Evolutionary conservation across 768 basidiomycete species (phyloP), one percentile per base, ranked within the genome.

Genomic region (Collybiopsis confluens): DNA sequence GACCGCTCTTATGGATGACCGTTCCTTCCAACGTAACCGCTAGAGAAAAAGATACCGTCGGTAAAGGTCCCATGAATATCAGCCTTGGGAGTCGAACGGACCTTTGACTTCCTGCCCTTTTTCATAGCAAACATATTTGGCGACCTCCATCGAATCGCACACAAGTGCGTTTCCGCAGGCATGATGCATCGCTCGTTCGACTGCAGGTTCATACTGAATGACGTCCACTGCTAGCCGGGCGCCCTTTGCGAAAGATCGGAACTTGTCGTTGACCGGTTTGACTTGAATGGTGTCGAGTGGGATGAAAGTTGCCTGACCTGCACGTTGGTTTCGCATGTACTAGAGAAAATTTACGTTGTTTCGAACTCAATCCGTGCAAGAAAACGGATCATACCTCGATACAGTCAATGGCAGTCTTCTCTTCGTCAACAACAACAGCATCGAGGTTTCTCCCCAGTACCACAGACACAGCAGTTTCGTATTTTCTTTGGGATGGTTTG

Each of bases 11-110:
- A 69, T 99, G 97, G 44, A 99, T 98, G 56, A 99, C 75, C 2
- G 95, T 98, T 1, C 97, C 97, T 41, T 98, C 95, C 40, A 99
- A 74, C 0, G 97, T 97, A 20, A 99, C 97, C 56, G 95, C 97
- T 95, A 54, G 1, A 41, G 26, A 18, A 33, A 11, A 10, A 8
- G 3, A 43, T 23, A 36, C 10, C n/a, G 13, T 46, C 33, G 18
- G 20, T 30, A 46, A 20, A 40, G n/a, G 38, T 16, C 9, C 21
- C 21, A 21, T 5, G 15, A 15, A 45, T 28, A 11, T 7, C 7
- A 45, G 24, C 6, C 20, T 6, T 24, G n/a, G 24, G n/a, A 23
- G 24, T 9, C 21, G 44, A 41, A 64, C 80, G 33, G 54, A 95
- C 96, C 92, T 78, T 99, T 99, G 37, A 99, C 91, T 60, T 98